A percentile compares a stretch with the other conserved stretches of the same genome.
These are phyloP conservation scores for Kwoniella newhampshirensis DNA, from an alignment of 768 basidiomycete genomes.

Conservation along the genomic window DNA sequence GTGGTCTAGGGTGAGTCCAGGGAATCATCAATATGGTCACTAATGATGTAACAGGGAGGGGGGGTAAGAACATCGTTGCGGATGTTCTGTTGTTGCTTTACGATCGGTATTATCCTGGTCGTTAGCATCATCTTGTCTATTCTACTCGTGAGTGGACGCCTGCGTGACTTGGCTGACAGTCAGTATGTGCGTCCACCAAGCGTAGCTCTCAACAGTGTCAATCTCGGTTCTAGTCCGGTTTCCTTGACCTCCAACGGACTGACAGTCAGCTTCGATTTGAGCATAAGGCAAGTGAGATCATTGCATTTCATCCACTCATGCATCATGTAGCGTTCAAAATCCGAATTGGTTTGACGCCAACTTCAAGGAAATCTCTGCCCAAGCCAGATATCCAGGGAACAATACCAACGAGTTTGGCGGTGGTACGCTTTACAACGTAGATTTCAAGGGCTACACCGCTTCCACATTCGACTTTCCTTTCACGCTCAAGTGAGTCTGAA, in stretches of 20 bases:
- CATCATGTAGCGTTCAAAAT: slow-evolving; percentile 36
- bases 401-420: slow-evolving; percentile 45
- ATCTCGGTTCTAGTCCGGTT: slow-evolving; percentile 42
- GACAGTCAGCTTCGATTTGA: slow-evolving; percentile 42
- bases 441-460: slow-evolving; percentile 46
- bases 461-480: slow-evolving; percentile 51
- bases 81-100: slow-evolving; percentile 47
- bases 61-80: slow-evolving; percentile 39
- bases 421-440: slow-evolving; percentile 45
- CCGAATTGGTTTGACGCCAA: slow-evolving; percentile 53
- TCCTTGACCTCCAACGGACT: slow-evolving; percentile 36
- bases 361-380: slow-evolving; percentile 48
- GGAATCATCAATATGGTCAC: slow-evolving; percentile 3
- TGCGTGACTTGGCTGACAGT: background rate
- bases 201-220: slow-evolving; percentile 42
- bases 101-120: slow-evolving; percentile 39
- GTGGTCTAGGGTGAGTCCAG: slow-evolving; percentile 44
- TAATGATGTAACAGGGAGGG: slow-evolving; percentile 38
- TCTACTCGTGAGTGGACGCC: slow-evolving; percentile 35
- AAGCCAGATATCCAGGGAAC: slow-evolving; percentile 36
- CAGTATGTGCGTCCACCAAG: slow-evolving; percentile 52
- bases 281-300: slow-evolving; percentile 34
- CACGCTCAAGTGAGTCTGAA: slow-evolving; percentile 39
- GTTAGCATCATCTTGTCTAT: slow-evolving; percentile 47
- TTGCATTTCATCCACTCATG: background rate